phyloP scores from a whole-genome alignment of 192 early-diverging fungal species.

The Chytriomyces sp. region DNA sequence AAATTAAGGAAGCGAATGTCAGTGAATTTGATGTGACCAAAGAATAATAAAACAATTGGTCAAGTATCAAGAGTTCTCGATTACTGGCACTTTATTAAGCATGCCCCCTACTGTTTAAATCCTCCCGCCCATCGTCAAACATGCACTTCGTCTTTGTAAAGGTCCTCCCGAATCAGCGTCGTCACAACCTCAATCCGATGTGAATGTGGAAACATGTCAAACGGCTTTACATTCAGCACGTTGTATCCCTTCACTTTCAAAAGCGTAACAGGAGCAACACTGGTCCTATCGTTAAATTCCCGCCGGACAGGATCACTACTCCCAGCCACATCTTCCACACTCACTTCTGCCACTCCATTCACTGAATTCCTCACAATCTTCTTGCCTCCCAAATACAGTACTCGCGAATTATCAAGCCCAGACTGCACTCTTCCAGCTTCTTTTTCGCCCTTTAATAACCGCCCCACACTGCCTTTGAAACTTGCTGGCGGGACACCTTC shows the following conservation, averaged over 20 bases:
- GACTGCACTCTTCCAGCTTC: background rate
- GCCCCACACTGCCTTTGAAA: background rate
- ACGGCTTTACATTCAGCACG: constrained; percentile 64
- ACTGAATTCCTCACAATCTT: constrained; percentile 16
- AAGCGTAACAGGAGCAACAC: constrained; percentile 1
- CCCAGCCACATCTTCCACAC: background rate
- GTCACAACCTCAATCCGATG: constrained; percentile 71
- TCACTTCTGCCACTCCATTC: background rate
- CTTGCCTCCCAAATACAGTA: constrained; percentile 35
- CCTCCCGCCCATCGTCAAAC: too few relatives aligned
- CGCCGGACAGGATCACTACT: background rate
- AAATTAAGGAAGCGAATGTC: too few relatives aligned
- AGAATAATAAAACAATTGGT: too few relatives aligned
- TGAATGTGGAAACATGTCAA: constrained; percentile 79
- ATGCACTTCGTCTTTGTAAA: background rate
- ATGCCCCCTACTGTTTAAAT: too few relatives aligned
- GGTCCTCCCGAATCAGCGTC: constrained; percentile 59
- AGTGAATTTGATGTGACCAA: too few relatives aligned
- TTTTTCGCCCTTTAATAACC: background rate
- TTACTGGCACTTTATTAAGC: too few relatives aligned
- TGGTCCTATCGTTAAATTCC: background rate
- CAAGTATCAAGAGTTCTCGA: too few relatives aligned
- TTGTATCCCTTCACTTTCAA: constrained; percentile 56
- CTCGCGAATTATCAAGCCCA: background rate
- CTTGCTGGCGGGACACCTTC: constrained; percentile 28